Evolutionary conservation across 495 filamentous ascomycete species (phyloP), one percentile per base, ranked within the genome.

Genomic region (Aspergillus haitiensis): DNA sequence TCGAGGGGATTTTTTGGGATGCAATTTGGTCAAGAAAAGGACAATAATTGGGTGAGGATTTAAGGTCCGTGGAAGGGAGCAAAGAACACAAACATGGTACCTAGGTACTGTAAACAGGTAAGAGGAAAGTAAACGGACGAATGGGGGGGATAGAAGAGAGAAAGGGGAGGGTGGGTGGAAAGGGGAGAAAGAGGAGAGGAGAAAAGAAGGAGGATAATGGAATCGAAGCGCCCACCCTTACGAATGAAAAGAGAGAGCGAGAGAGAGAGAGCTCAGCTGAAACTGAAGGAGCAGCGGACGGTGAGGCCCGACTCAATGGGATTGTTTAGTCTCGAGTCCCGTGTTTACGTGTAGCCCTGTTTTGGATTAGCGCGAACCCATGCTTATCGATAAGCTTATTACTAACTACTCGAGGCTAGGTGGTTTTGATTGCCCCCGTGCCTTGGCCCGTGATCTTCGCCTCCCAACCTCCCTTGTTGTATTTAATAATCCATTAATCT

Each of bases 351-450:
- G 69, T 59, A 67, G 55, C n/a, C 72, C 65, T 39, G 21, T 71
- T 74, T 46, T 44, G 74, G 75, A 55, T 64, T 75, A 78, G 75
- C 55, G 70, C 58, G 57, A 58, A 49, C 33, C 9, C 33, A 16
- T 33, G 8, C 66, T 75, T 78, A 78, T 78, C 75, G 75, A 78
- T 78, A 78, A 78, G 75, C 74, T 78, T 76, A 76, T 70, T 71
- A 58, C 51, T 47, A 37, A 61, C 56, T 31, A 56, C 48, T 42
- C 47, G 27, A 11, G 21, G 3, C 1, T 27, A 27, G 21, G 21
- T 27, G 21, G 1, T 27, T 27, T 27, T 27, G 21, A 27, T 27
- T 27, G 21, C 21, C 21, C 3, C 1, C 1, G 21, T 27, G 21
- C 3, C 21, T 27, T 27, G 21, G 21, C 21, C 27, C 55, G 12